A percentile compares a stretch with the other conserved stretches of the same genome.
Conservation (phyloP, 495 filamentous ascomycete genomes). For the Hypoxylon intermedium region DNA sequence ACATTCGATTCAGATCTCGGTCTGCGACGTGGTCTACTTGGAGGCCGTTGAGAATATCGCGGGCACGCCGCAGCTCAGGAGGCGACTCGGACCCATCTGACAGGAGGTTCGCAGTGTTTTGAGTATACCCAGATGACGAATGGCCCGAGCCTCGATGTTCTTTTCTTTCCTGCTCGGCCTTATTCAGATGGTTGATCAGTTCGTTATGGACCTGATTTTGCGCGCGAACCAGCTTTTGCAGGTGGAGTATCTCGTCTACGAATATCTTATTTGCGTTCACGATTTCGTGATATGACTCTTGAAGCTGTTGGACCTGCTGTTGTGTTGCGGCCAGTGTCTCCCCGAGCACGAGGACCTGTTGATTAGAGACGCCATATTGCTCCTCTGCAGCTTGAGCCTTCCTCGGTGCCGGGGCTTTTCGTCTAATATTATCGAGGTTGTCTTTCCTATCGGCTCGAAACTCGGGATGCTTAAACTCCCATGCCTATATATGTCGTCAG, state of each 20-base stretch:
- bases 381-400: constrained; percentile 76
- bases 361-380: constrained; percentile 69
- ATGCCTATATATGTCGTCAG: constrained; percentile 66
- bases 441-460: constrained; percentile 96
- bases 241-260: constrained; percentile 81
- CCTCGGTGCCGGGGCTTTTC: constrained; percentile 91
- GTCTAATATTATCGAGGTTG: constrained; percentile 92
- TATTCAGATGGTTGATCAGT: constrained; percentile 58
- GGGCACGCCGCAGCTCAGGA: constrained; percentile 85
- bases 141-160: constrained; percentile 52
- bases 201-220: constrained; percentile 62
- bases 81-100: constrained; percentile 66
- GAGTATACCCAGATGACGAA: constrained; percentile 46
- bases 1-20: constrained; percentile 77
- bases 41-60: constrained; percentile 82
- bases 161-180: constrained; percentile 52
- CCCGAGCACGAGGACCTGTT: constrained; percentile 90
- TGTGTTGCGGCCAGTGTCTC: constrained; percentile 88
- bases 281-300: constrained; percentile 84
- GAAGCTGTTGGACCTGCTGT: constrained; percentile 85
- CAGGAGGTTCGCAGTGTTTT: constrained; percentile 45
- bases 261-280: constrained; percentile 85
- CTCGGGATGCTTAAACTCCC: constrained; percentile 98
- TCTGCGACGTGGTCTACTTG: constrained; percentile 81
- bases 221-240: constrained; percentile 89